Evolutionary conservation across 768 basidiomycete genomes (phyloP), one percentile per base, ranked within the genome.

Genomic region (Mycena amicta): DNA sequence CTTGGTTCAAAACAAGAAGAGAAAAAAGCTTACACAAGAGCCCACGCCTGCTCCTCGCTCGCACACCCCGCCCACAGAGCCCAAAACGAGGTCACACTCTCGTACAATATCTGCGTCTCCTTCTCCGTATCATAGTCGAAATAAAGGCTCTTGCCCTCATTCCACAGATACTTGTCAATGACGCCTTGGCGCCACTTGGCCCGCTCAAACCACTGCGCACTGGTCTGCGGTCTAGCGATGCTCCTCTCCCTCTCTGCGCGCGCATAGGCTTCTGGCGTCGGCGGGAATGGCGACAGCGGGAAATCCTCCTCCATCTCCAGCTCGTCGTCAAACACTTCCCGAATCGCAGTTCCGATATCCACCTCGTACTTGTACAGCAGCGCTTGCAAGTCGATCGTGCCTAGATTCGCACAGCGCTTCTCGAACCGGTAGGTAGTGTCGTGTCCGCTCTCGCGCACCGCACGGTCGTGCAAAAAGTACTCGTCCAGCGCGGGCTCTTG

Each of bases 291-390:
- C 12, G 92, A 84, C 49, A 99, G 79, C 2, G 85, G 79, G 72
- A 98, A 99, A 57, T 95, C 93, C 66, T 98, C 93, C 52, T 95
- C 93, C 53, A 99, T 74, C 52, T 95, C 91, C 52, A 99, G 78
- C 71, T 92, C 85, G 70, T 95, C 95, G 66, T 91, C 92, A 66
- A 98, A 98, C 59, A 97, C 88, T 71, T 97, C 94, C 56, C 89
- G 85, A 69, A 99, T 98, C 25, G 95, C 94, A 11, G 93, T 95
- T n/a, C 93, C 97, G 60, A 99, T 98, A 70, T 99, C 96, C 59
- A 94, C 84, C 73, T 99, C 96, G 66, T 98, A 98, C 81, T 99
- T 99, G 85, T 96, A 99, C 46, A 99, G 78, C 69, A 99, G 79
- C 49, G 95, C 86, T 77, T 98, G 95, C 63, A 99, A 77, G 71